Conservation (phyloP, 2,329 filamentous ascomycete genomes). For the Sphaceloma murrayae region DNA sequence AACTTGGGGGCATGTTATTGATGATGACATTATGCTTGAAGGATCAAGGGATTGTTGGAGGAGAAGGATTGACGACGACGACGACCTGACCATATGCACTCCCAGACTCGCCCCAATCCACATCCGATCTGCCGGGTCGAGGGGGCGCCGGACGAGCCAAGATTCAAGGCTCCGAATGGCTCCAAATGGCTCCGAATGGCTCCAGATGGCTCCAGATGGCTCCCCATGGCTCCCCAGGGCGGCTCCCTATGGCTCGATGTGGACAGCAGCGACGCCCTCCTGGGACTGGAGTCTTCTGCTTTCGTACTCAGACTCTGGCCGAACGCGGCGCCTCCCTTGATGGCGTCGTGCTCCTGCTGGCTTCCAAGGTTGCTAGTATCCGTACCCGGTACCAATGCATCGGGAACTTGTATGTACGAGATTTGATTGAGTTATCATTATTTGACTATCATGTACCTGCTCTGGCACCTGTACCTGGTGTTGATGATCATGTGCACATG, state of each 20-base stretch:
- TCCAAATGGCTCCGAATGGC: background rate
- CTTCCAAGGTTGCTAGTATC: background rate
- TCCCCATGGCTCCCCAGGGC: background rate
- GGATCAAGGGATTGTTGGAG: too few species aligned
- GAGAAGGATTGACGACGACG: background rate
- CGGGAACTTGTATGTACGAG: too few species aligned
- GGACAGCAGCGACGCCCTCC: too few species aligned
- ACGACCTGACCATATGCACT: too few species aligned
- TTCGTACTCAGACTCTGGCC: background rate
- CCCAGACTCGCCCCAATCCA: slow-evolving; percentile 4
- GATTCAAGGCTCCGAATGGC: background rate
- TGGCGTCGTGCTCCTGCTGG: background rate
- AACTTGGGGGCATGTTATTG: too few species aligned
- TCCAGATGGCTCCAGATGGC: background rate
- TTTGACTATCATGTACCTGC: too few species aligned
- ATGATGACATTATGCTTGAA: too few species aligned
- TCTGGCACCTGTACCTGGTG: too few species aligned
- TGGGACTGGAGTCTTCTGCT: too few species aligned
- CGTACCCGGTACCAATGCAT: background rate
- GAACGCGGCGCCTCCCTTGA: slow-evolving; percentile 13
- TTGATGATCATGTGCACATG: too few species aligned
- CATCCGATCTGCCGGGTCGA: slow-evolving; percentile 5
- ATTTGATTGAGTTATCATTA: too few species aligned
- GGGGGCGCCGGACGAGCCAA: background rate
- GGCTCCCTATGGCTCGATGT: too few species aligned